phyloP scores from a whole-genome alignment of 2,329 filamentous ascomycete species.

The Bipolaris sorokiniana region DNA sequence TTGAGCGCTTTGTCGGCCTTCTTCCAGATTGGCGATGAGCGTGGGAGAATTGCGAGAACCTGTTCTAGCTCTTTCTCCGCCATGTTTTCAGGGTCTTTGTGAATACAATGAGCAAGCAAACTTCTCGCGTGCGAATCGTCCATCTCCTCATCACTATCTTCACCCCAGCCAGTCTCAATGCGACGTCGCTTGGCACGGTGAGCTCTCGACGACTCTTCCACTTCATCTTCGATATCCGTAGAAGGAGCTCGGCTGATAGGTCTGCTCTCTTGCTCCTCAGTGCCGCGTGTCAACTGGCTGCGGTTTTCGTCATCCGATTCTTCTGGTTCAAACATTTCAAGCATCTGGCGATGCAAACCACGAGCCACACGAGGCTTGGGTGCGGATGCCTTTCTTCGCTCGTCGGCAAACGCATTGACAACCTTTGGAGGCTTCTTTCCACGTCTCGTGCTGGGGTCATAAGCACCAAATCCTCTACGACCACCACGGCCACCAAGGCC shows the following conservation, averaged over 20 bases:
- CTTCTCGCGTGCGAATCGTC: constrained; percentile 55
- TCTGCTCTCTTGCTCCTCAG: constrained; percentile 83
- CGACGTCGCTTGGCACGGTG: constrained; percentile 55
- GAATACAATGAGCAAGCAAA: constrained; percentile 56
- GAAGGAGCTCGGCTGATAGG: constrained; percentile 73
- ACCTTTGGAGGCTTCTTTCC: constrained; percentile 49
- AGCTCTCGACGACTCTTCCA: constrained; percentile 55
- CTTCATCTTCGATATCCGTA: constrained; percentile 58
- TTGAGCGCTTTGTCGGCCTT: constrained; percentile 67
- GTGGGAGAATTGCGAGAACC: constrained; percentile 60
- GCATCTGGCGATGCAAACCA: constrained; percentile 80
- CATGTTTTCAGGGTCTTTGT: constrained; percentile 72
- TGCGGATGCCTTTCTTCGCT: constrained; percentile 63
- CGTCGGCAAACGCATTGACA: constrained; percentile 59
- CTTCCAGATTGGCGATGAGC: constrained; percentile 73
- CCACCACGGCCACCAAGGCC: constrained; percentile 50
- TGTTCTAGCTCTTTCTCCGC: constrained; percentile 67
- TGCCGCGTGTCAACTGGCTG: constrained; percentile 73
- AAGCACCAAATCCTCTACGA: constrained; percentile 52
- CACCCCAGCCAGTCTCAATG: constrained; percentile 54
- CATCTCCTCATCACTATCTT: constrained; percentile 57
- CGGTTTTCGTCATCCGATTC: constrained; percentile 80
- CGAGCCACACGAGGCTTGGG: constrained; percentile 67
- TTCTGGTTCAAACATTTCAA: constrained; percentile 77
- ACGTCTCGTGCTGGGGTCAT: constrained; percentile 52